phyloP scores from a whole-genome alignment of 257 asterid genomes.

The Perilla frutescens region DNA sequence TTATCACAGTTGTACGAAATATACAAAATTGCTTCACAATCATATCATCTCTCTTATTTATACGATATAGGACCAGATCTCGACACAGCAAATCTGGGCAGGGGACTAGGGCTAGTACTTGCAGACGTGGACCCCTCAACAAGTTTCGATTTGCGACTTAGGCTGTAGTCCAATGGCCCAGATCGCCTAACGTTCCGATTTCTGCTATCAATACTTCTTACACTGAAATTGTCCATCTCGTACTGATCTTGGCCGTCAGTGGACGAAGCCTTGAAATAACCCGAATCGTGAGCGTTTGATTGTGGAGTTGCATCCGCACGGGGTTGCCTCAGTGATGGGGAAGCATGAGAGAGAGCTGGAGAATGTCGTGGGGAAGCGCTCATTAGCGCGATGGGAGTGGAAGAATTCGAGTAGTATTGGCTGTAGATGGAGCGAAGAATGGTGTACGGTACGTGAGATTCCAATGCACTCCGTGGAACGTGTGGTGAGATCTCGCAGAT shows the following conservation, averaged over 20 bases:
- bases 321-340: constrained; percentile 74
- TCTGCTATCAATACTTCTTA: constrained; percentile 56
- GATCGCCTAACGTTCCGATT: constrained; percentile 71
- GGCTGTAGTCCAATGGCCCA: constrained; percentile 89
- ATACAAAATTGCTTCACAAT: constrained; percentile 45
- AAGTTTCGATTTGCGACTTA: constrained; percentile 65
- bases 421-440: constrained; percentile 86
- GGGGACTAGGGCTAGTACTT: constrained; percentile 88
- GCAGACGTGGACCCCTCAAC: constrained; percentile 84
- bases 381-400: constrained; percentile 56
- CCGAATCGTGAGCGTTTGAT: constrained; percentile 56
- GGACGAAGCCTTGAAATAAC: constrained; percentile 65
- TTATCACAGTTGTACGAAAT: constrained; percentile 34
- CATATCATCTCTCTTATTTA: constrained; percentile 46
- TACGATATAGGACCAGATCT: constrained; percentile 94
- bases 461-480: constrained; percentile 85
- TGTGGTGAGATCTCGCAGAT: constrained; percentile 83
- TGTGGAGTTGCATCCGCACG: constrained; percentile 65
- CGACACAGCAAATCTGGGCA: constrained; percentile 94
- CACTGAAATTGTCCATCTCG: constrained; percentile 53
- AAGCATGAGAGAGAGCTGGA: constrained; percentile 74
- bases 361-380: constrained; percentile 78
- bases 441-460: constrained; percentile 77
- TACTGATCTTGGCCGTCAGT: constrained; percentile 69
- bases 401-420: constrained; percentile 78